Evolutionary conservation across 2,329 filamentous ascomycete genomes (phyloP).

Genomic region (Teratosphaeria epicoccoides): DNA sequence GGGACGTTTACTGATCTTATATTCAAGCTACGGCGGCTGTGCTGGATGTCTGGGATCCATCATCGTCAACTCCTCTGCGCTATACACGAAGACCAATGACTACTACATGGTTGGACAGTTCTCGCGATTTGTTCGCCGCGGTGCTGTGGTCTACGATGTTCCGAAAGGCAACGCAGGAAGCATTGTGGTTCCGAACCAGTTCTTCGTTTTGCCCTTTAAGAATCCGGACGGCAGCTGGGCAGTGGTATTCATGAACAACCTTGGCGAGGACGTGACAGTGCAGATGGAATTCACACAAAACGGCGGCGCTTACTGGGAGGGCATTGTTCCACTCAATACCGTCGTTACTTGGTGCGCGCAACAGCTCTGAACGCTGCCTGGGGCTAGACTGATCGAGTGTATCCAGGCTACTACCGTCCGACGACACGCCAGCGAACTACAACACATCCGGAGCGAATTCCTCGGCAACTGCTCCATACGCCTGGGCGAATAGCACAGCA

Average conservation of each 20-base stretch:
- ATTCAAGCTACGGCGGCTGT: constrained; percentile 28
- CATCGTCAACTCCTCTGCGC: constrained; percentile 55
- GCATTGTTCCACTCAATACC: constrained; percentile 10
- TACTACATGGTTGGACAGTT: constrained; percentile 48
- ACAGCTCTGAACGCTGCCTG: not conserved
- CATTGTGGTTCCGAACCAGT: constrained; percentile 7
- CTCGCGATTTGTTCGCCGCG: constrained; percentile 15
- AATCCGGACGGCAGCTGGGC: constrained; percentile 17
- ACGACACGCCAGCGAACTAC: constrained; percentile 1
- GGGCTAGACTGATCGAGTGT: not conserved
- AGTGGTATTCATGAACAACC: constrained; percentile 17
- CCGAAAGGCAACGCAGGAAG: constrained; percentile 5
- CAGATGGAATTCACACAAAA: constrained; percentile 12
- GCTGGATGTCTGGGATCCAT: constrained; percentile 51
- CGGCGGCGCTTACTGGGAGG: constrained; percentile 12
- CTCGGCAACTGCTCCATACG: not conserved
- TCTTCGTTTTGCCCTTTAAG: constrained; percentile 12
- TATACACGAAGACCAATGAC: constrained; percentile 38
- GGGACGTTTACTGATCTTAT: not conserved
- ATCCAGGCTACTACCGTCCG: constrained; percentile 12
- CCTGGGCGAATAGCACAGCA: not conserved
- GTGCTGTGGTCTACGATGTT: constrained; percentile 11
- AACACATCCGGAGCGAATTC: not conserved
- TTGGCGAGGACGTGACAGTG: constrained; percentile 12
- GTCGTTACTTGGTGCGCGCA: constrained; percentile 6